A percentile compares a stretch with the other conserved stretches of the same genome.
phyloP scores from a whole-genome alignment of 495 filamentous ascomycete genomes.

The Lasiosphaeria miniovina region DNA sequence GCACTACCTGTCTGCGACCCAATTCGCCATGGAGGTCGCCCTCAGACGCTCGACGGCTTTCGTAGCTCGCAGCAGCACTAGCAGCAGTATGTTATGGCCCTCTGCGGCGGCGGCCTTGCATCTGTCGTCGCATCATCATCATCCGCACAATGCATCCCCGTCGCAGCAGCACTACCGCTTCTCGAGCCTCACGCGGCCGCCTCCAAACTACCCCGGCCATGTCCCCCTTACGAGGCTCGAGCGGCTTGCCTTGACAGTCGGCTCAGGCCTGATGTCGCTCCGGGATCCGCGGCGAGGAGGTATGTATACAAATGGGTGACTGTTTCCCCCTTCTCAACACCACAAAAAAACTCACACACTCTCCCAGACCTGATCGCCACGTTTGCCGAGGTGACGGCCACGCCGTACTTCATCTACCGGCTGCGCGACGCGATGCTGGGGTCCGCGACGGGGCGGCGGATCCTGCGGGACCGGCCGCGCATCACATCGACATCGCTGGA shows the following conservation, averaged over 20 bases:
- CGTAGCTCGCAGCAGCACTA: conserved; percentile 13
- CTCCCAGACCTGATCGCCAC: conserved; percentile 82
- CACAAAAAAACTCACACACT: conserved; percentile 8
- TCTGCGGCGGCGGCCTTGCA: background rate
- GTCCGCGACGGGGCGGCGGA: conserved; percentile 79
- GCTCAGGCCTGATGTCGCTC: conserved; percentile 77
- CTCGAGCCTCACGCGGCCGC: conserved; percentile 76
- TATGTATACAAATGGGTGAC: conserved; percentile 25
- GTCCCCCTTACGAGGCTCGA: conserved; percentile 80
- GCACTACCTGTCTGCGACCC: conserved; percentile 2
- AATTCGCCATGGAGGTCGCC: conserved; percentile 29
- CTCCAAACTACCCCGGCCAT: conserved; percentile 86
- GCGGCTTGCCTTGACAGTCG: conserved; percentile 71
- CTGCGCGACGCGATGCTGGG: conserved; percentile 89
- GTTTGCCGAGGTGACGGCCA: conserved; percentile 88
- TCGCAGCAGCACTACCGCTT: conserved; percentile 43
- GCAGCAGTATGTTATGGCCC: background rate
- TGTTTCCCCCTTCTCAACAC: background rate
- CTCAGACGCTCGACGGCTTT: conserved; percentile 23
- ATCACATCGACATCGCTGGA: conserved; percentile 77
- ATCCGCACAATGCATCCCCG: background rate
- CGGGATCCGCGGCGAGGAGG: conserved; percentile 76
- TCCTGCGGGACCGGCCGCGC: conserved; percentile 84
- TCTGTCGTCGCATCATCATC: background rate
- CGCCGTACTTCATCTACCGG: conserved; percentile 91